Evolutionary conservation across 768 basidiomycete genomes (phyloP), one percentile per base, ranked within the genome.

Genomic region (Pholiota molesta): DNA sequence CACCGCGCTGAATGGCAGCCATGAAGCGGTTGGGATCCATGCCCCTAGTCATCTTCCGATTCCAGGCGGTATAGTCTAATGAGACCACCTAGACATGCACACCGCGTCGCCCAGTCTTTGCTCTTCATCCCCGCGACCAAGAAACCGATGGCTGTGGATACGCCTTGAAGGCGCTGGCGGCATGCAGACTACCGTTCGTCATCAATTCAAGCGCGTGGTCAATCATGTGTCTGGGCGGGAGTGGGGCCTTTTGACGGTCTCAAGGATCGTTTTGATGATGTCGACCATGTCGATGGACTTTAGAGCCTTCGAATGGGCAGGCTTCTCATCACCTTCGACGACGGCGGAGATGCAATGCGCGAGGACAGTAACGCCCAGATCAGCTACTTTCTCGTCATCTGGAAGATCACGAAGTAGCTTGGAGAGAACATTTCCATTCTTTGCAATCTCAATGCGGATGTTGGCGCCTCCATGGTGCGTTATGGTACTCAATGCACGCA

Each of bases 391-490:
- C 3, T 75, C 65, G 63, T 90, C 85, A 40, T 86, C 81, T 3
- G 84, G 81, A 59, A 79, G 68, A 33, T 83, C 78, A 45, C 83
- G 72, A 39, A 88, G 72, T 9, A 87, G 69, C 29, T 74, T 78
- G 16, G 83, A 64, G 10, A 89, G 72, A 14, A 66, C 68, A 10
- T 76, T 69, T 6, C 81, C 74, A 35, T 79, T 72, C 54, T 76
- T 78, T 0, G 86, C 84, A 56, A 90, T 83, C 59, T 82, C 82
- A 49, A 74, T 68, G 39, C 83, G 83, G 28, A 83, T 78, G 17
- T 78, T 73, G 3, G 68, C 61, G 6, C 86, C 86, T 3, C 86
- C 86, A 52, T 88, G 86, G 61, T 86, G 87, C 0, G 88, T 89
- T 11, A 89, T 78, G 23, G 82, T 85, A 0, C 79, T 79, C 21